phyloP scores from a whole-genome alignment of 129 eudicot species.

The Kitagawia praeruptora region DNA sequence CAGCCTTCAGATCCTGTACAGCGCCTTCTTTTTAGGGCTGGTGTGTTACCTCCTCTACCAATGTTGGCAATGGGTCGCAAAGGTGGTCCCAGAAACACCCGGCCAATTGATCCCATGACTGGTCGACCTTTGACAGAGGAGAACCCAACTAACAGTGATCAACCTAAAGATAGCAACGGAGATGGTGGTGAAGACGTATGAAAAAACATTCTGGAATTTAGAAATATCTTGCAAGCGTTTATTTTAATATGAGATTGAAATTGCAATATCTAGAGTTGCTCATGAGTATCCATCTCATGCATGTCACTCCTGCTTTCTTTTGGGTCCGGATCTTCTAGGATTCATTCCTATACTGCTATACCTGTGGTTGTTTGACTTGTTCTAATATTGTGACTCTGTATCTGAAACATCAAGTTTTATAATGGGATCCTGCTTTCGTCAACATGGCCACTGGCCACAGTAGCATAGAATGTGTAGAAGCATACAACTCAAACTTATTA shows the following conservation, averaged over 20 bases:
- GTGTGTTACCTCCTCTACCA: slow-evolving; percentile 90
- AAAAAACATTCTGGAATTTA: not conserved
- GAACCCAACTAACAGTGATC: slow-evolving; percentile 21
- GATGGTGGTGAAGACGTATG: slow-evolving; percentile 31
- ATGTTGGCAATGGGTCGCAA: slow-evolving; percentile 92
- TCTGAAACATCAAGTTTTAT: not conserved
- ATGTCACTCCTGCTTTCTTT: not conserved
- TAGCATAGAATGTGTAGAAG: not conserved
- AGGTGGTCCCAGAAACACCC: slow-evolving; percentile 86
- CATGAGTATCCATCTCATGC: not conserved
- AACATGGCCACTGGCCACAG: not conserved
- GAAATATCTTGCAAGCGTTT: not conserved
- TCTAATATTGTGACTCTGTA: not conserved
- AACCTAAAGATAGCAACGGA: slow-evolving; percentile 14
- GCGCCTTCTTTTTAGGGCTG: slow-evolving; percentile 83
- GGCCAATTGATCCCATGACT: slow-evolving; percentile 67
- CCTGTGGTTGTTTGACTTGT: not conserved
- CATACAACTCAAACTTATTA: not conserved
- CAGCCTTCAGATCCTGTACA: slow-evolving; percentile 95
- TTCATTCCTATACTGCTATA: not conserved
- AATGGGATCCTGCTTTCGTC: not conserved
- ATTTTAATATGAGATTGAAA: not conserved
- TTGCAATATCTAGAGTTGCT: not conserved
- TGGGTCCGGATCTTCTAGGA: not conserved
- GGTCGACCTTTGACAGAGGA: slow-evolving; percentile 48